Conservation (phyloP, 768 basidiomycete species). For the Tulasnella sp. region DNA sequence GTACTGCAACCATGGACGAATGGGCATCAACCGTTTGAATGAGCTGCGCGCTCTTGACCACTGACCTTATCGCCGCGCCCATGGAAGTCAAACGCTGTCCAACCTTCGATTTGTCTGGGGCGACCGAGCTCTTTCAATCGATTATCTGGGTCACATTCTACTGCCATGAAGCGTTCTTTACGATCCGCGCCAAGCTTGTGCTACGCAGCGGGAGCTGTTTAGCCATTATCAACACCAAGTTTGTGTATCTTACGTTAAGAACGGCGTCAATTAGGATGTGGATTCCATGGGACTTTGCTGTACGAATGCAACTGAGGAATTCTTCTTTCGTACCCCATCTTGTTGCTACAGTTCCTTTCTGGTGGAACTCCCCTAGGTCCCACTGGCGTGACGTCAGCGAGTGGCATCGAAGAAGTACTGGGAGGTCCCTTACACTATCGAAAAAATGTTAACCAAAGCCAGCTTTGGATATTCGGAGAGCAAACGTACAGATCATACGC, state of each 20-base stretch:
- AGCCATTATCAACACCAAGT: neutral
- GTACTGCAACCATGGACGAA: conserved; percentile 47
- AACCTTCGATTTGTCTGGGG: conserved; percentile 64
- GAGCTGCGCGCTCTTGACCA: conserved; percentile 33
- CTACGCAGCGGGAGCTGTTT: conserved; percentile 40
- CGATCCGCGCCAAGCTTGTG: conserved; percentile 84
- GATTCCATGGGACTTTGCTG: conserved; percentile 65
- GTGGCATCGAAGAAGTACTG: neutral
- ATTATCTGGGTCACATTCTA: conserved; percentile 66
- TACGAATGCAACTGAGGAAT: conserved; percentile 61
- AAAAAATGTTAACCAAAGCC: neutral
- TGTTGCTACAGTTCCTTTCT: conserved; percentile 65
- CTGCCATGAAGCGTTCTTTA: conserved; percentile 62
- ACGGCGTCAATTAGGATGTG: conserved; percentile 84
- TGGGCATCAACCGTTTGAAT: neutral
- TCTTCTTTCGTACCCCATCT: conserved; percentile 88
- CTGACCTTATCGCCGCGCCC: conserved; percentile 67
- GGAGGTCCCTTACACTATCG: neutral
- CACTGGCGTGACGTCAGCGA: conserved; percentile 48
- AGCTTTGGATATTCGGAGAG: neutral
- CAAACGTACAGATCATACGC: conserved; percentile 68
- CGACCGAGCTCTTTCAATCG: conserved; percentile 59
- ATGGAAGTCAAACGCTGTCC: conserved; percentile 85
- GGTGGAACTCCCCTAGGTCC: conserved; percentile 83
- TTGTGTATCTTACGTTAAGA: conserved; percentile 57